phyloP scores from a whole-genome alignment of 805 yeast species.

The Monosporozyma yasuniensis region DNA sequence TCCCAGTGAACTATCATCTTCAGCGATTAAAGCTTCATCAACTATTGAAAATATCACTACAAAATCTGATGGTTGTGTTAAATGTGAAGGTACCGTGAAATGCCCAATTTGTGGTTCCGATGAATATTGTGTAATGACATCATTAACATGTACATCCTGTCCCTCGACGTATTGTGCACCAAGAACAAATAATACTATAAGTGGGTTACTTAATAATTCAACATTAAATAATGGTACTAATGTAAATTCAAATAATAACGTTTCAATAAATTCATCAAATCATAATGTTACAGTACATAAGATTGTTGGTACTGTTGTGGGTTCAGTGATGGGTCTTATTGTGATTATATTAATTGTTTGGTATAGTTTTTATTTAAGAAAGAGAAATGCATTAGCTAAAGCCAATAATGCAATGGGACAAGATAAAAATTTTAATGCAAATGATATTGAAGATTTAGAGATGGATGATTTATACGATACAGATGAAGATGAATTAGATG shows the following conservation, averaged over 20 bases:
- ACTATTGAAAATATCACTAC: slow-evolving; percentile 7
- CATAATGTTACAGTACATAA: slow-evolving; percentile 17
- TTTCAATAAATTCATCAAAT: slow-evolving; percentile 34
- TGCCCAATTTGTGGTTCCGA: slow-evolving; percentile 49
- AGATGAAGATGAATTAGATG: slow-evolving; percentile 8
- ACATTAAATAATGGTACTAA: neutral
- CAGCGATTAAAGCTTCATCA: neutral
- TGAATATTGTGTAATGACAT: slow-evolving; percentile 47
- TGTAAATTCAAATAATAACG: slow-evolving; percentile 27
- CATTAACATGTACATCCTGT: slow-evolving; percentile 50
- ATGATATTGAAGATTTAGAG: slow-evolving; percentile 13
- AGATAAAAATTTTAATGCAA: slow-evolving; percentile 19
- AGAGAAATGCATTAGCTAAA: slow-evolving; percentile 18
- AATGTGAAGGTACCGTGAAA: slow-evolving; percentile 32
- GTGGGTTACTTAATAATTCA: neutral
- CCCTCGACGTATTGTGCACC: slow-evolving; percentile 43
- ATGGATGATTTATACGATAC: slow-evolving; percentile 12
- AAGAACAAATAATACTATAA: neutral
- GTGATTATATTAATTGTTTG: slow-evolving; percentile 32
- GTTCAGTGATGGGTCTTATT: slow-evolving; percentile 43
- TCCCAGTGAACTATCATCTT: too few species aligned
- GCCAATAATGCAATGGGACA: slow-evolving; percentile 16
- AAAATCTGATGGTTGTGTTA: slow-evolving; percentile 32
- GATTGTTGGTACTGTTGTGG: slow-evolving; percentile 69
- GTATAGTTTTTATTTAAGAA: slow-evolving; percentile 32